Evolutionary conservation across 169 alveolate genomes (phyloP).

Genomic region (Plasmodium chabaudi): DNA sequence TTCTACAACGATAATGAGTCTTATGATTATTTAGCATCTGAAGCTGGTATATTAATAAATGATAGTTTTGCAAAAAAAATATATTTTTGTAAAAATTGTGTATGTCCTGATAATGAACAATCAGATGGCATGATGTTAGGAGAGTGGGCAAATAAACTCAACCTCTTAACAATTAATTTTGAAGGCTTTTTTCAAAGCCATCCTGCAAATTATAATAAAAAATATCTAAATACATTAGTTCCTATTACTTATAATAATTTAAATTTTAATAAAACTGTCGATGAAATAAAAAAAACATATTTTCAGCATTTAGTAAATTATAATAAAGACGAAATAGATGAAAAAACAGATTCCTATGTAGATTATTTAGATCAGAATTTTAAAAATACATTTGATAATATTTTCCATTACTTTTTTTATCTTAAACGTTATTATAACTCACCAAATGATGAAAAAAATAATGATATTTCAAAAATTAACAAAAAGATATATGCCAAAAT

Average conservation of each 20-base stretch:
- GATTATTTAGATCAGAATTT: constrained; percentile 66
- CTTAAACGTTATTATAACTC: background rate
- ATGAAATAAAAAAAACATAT: constrained; percentile 42
- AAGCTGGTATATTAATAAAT: constrained; percentile 64
- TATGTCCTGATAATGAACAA: background rate
- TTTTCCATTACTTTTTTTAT: constrained; percentile 62
- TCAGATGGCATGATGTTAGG: constrained; percentile 43
- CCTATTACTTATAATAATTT: constrained; percentile 55
- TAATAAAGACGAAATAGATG: background rate
- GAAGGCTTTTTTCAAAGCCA: constrained; percentile 72
- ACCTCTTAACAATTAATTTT: constrained; percentile 45
- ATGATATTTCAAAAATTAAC: constrained; percentile 10
- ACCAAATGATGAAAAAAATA: background rate
- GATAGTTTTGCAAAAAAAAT: constrained; percentile 37
- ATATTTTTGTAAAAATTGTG: constrained; percentile 28
- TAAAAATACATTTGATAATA: constrained; percentile 34
- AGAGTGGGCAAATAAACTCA: constrained; percentile 37
- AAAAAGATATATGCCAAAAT: constrained; percentile 41
- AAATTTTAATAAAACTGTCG: constrained; percentile 29
- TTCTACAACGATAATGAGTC: background rate
- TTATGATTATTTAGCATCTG: constrained; percentile 36
- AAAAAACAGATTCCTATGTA: background rate
- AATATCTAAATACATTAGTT: constrained; percentile 20
- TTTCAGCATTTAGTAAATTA: constrained; percentile 39
- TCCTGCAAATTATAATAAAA: constrained; percentile 25